Percentiles rank a stretch among this genome's conserved stretches.
Evolutionary conservation across 305 asterid species (phyloP).

Genomic region (Salvia sclarea): DNA sequence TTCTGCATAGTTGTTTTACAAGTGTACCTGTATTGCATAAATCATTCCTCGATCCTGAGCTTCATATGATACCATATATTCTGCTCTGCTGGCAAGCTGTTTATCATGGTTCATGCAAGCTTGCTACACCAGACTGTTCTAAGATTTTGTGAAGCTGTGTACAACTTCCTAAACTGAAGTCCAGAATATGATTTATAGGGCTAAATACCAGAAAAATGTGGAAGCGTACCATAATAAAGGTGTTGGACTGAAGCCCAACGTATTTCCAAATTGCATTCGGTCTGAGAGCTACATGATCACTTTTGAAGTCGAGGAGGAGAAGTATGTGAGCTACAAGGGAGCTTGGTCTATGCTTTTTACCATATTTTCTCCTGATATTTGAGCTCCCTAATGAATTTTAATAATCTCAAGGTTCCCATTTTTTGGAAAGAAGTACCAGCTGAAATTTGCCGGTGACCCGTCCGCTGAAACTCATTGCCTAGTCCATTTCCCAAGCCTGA

Average conservation of each 20-base stretch:
- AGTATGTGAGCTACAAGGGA: constrained; percentile 48
- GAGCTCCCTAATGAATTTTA: constrained; percentile 31
- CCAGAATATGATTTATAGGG: constrained; percentile 53
- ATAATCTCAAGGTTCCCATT: constrained; percentile 78
- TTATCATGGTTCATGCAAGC: constrained; percentile 11
- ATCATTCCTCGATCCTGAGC: constrained; percentile 6
- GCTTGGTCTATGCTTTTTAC: constrained; percentile 24
- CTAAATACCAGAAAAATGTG: constrained; percentile 94
- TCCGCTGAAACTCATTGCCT: constrained; percentile 82
- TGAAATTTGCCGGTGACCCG: constrained; percentile 76
- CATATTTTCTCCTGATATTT: constrained; percentile 26
- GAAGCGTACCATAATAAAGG: constrained; percentile 92
- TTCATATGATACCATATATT: constrained; percentile 19
- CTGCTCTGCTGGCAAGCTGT: constrained; percentile 8
- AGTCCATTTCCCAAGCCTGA: constrained; percentile 94
- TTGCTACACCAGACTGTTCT: constrained; percentile 23
- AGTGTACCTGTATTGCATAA: background rate
- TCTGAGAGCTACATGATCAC: constrained; percentile 93
- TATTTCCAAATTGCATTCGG: constrained; percentile 88
- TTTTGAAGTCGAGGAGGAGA: constrained; percentile 98
- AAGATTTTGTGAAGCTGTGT: constrained; percentile 27
- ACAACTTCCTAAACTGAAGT: constrained; percentile 17
- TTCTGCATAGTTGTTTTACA: background rate
- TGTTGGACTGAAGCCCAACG: constrained; percentile 77
- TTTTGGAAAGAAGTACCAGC: constrained; percentile 94